These are phyloP conservation scores for Syzygium malaccense DNA, from an alignment of 441 rosid genomes.

Conservation along the genomic window DNA sequence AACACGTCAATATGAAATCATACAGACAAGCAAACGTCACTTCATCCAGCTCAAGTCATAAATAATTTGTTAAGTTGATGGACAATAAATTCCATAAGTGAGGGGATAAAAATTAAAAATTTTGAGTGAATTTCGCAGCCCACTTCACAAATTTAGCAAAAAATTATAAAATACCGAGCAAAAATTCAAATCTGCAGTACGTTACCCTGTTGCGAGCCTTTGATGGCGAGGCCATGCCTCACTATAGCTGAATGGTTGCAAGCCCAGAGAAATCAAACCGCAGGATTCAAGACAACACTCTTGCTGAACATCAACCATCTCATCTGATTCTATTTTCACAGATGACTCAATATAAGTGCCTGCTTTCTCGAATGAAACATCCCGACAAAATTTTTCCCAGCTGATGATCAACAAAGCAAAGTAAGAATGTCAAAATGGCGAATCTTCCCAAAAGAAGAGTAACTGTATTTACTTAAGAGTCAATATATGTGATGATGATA, in stretches of 20 bases:
- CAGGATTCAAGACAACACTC: slow-evolving; percentile 26
- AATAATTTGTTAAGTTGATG: not conserved
- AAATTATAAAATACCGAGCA: not conserved
- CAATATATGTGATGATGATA: not conserved
- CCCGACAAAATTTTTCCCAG: slow-evolving; percentile 87
- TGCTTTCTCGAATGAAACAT: slow-evolving; percentile 74
- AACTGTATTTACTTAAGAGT: not conserved
- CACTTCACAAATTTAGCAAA: not conserved
- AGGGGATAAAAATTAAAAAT: not conserved
- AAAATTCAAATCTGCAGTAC: not conserved
- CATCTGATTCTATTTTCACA: slow-evolving; percentile 16
- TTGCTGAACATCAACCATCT: slow-evolving; percentile 18
- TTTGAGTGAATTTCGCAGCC: not conserved
- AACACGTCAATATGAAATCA: not conserved
- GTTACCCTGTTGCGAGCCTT: slow-evolving; percentile 39
- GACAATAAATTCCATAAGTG: not conserved
- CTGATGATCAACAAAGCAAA: slow-evolving; percentile 29
- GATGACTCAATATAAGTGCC: slow-evolving; percentile 45
- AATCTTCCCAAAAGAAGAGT: slow-evolving; percentile 2
- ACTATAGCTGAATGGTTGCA: slow-evolving; percentile 20
- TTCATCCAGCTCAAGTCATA: no score
- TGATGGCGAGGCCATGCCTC: slow-evolving; percentile 40
- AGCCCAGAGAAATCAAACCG: slow-evolving; percentile 23
- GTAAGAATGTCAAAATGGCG: not conserved
- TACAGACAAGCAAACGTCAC: not conserved